These are phyloP conservation scores for Cymbopogon citratus DNA, from an alignment of 176 grass and related monocot genomes.

Conservation along the genomic window DNA sequence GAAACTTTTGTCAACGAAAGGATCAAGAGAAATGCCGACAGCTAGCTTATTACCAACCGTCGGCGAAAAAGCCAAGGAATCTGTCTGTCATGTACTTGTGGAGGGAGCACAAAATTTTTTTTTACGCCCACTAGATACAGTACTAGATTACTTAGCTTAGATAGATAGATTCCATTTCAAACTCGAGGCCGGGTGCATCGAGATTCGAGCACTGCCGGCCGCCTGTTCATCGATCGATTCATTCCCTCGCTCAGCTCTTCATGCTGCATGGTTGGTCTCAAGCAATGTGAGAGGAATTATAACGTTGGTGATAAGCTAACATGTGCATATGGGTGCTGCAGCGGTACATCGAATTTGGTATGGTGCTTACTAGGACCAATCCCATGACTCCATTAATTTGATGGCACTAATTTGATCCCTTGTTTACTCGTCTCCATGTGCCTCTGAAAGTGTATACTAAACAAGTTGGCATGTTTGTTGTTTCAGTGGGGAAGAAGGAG, in stretches of 20 bases:
- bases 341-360: neutral
- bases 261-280: neutral
- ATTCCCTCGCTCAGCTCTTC: neutral
- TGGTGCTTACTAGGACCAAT: slow-evolving; percentile 26
- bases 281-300: neutral
- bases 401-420: slow-evolving; percentile 4
- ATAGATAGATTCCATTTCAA: slow-evolving; percentile 9
- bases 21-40: neutral
- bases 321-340: neutral
- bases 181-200: neutral
- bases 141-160: slow-evolving; percentile 14
- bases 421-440: slow-evolving; percentile 28
- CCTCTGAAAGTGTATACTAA: slow-evolving; percentile 30
- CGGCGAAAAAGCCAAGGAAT: slow-evolving; percentile 21
- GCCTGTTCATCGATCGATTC: neutral
- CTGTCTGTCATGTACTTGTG: neutral
- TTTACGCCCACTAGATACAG: neutral
- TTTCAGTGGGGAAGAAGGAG: neutral
- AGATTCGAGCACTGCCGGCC: slow-evolving; percentile 1
- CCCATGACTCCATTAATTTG: slow-evolving; percentile 4
- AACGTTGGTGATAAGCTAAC: neutral
- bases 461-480: slow-evolving; percentile 20
- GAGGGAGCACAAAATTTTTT: neutral
- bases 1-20: neutral
- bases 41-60: neutral